A percentile compares a stretch with the other conserved stretches of the same genome.
These are phyloP conservation scores for Zasmidium angulare DNA, from an alignment of 2,329 filamentous ascomycete species.

Conservation along the genomic window DNA sequence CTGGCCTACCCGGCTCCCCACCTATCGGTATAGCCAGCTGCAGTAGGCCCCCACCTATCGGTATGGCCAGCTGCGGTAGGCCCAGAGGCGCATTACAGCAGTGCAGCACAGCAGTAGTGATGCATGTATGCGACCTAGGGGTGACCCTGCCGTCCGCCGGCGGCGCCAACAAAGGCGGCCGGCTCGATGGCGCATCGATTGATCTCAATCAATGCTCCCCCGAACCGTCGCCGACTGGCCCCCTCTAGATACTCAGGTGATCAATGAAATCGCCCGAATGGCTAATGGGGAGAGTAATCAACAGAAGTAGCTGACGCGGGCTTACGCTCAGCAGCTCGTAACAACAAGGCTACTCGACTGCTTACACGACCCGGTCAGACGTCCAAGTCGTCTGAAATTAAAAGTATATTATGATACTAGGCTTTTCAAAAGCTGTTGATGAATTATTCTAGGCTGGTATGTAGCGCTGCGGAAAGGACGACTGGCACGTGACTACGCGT, in stretches of 20 bases:
- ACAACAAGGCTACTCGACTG: slow-evolving; percentile 25
- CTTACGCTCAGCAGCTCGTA: slow-evolving; percentile 32
- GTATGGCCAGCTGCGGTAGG: too few species aligned
- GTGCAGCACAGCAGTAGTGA: neutral
- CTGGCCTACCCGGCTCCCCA: too few species aligned
- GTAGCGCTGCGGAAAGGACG: too few species aligned
- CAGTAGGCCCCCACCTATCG: too few species aligned
- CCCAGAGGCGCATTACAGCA: neutral
- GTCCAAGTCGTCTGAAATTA: neutral
- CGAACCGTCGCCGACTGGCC: neutral
- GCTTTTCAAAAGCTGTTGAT: too few species aligned
- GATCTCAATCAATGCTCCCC: neutral
- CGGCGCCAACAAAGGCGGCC: neutral
- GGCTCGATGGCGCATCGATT: neutral
- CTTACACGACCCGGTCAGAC: neutral
- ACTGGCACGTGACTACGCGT: too few species aligned
- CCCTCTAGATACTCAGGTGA: slow-evolving; percentile 1
- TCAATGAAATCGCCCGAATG: neutral
- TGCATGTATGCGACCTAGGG: neutral
- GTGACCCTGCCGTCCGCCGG: neutral
- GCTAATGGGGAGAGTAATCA: slow-evolving; percentile 7
- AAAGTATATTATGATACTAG: too few species aligned
- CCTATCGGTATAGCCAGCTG: too few species aligned
- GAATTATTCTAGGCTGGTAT: too few species aligned
- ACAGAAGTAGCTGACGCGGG: slow-evolving; percentile 13